Evolutionary conservation across 2,329 filamentous ascomycete genomes (phyloP).

Genomic region (Phialocephala subalpina): DNA sequence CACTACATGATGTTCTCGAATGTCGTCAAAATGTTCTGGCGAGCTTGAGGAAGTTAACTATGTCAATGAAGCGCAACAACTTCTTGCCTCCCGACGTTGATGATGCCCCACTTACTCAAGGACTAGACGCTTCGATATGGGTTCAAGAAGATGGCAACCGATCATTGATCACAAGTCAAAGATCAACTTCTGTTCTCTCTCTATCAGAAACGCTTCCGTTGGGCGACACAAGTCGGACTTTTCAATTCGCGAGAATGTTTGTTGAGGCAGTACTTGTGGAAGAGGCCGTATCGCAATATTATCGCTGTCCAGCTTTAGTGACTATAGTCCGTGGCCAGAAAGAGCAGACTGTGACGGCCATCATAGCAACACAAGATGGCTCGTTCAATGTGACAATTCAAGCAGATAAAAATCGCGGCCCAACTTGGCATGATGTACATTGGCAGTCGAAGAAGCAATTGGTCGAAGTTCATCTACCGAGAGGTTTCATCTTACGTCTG

Average conservation of each 20-base stretch:
- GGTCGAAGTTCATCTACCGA: constrained; percentile 75
- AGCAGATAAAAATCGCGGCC: constrained; percentile 69
- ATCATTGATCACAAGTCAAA: constrained; percentile 39
- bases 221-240: constrained; percentile 75
- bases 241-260: constrained; percentile 81
- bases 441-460: constrained; percentile 76
- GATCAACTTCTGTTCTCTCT: constrained; percentile 44
- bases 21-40: constrained; percentile 63
- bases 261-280: constrained; percentile 80
- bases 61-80: constrained; percentile 86
- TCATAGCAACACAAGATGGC: constrained; percentile 82
- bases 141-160: constrained; percentile 63
- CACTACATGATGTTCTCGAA: constrained; percentile 54
- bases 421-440: constrained; percentile 82
- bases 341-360: constrained; percentile 74
- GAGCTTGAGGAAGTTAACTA: constrained; percentile 75
- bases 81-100: constrained; percentile 73
- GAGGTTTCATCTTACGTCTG: constrained; percentile 77
- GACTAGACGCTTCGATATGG: constrained; percentile 85
- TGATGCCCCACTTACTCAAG: constrained; percentile 74
- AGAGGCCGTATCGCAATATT: constrained; percentile 70
- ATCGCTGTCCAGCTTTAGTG: constrained; percentile 76
- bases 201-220: constrained; percentile 76
- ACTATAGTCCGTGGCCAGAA: constrained; percentile 76
- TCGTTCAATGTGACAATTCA: constrained; percentile 79